Evolutionary conservation across 1,284 basidiomycete genomes (phyloP).

Genomic region (Rhodofomes roseus): DNA sequence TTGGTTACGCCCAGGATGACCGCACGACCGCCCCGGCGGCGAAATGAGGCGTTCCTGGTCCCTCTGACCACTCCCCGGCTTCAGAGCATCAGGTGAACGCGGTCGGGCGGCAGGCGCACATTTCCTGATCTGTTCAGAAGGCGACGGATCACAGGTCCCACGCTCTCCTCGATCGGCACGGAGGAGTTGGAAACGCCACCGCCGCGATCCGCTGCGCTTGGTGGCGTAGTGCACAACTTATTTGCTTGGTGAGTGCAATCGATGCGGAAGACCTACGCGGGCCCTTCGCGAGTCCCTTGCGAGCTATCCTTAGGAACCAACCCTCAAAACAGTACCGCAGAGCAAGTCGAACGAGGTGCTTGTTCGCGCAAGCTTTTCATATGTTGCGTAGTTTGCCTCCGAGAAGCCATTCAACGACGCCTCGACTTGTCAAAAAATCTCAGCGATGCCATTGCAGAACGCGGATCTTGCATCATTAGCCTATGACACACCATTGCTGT

Average conservation of each 20-base stretch:
- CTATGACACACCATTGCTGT: not conserved
- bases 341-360: not conserved
- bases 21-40: not conserved
- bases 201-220: no score
- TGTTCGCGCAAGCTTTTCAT: not conserved
- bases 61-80: not conserved
- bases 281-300: not conserved
- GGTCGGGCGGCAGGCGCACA: not conserved
- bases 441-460: not conserved
- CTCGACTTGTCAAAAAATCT: not conserved
- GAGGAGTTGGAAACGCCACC: not conserved
- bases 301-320: not conserved
- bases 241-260: not conserved
- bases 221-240: no score
- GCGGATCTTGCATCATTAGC: not conserved
- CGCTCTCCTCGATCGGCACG: not conserved
- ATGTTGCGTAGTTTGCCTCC: not conserved
- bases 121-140: not conserved
- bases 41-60: not conserved
- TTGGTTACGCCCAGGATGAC: not conserved
- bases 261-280: not conserved
- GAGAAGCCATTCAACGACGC: not conserved
- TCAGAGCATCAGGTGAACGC: not conserved
- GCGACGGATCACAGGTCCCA: not conserved
- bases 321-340: not conserved